phyloP scores from a whole-genome alignment of 805 yeast species.

The Candida nanaspora region DNA sequence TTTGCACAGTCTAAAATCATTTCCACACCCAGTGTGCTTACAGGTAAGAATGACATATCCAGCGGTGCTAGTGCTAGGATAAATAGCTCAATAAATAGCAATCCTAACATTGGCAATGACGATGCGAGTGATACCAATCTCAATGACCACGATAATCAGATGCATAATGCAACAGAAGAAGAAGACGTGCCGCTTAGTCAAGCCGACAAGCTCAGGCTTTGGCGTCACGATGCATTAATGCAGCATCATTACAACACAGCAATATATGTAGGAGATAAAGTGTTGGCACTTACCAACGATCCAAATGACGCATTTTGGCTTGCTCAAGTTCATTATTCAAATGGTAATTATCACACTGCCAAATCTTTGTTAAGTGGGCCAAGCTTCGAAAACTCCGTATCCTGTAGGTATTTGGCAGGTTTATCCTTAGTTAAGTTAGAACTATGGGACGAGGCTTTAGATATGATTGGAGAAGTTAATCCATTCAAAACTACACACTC shows the following conservation, averaged over 20 bases:
- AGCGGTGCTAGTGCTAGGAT: not conserved
- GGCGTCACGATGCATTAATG: conserved; percentile 92
- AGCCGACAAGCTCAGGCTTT: conserved; percentile 76
- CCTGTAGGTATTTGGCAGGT: conserved; percentile 78
- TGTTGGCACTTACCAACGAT: conserved; percentile 73
- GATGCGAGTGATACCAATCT: conserved; percentile 7
- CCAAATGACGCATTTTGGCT: conserved; percentile 95
- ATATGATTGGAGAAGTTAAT: conserved; percentile 73
- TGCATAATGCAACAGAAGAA: no score
- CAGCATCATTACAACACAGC: conserved; percentile 91
- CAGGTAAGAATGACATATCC: not conserved
- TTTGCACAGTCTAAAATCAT: conserved; percentile 5
- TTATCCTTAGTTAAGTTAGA: conserved; percentile 65
- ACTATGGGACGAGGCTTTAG: conserved; percentile 83
- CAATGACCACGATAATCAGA: not conserved
- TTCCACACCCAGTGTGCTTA: not conserved
- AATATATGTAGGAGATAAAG: conserved; percentile 86
- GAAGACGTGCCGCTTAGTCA: conserved; percentile 50
- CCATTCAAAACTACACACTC: conserved; percentile 46
- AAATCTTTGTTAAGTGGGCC: conserved; percentile 56
- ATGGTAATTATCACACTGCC: conserved; percentile 74
- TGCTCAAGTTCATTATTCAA: conserved; percentile 78
- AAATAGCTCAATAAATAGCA: not conserved
- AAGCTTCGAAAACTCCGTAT: conserved; percentile 52
- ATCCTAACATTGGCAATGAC: conserved; percentile 10